Conservation (phyloP, 164 flowering plant genomes). For the Stephania yunnanensis region DNA sequence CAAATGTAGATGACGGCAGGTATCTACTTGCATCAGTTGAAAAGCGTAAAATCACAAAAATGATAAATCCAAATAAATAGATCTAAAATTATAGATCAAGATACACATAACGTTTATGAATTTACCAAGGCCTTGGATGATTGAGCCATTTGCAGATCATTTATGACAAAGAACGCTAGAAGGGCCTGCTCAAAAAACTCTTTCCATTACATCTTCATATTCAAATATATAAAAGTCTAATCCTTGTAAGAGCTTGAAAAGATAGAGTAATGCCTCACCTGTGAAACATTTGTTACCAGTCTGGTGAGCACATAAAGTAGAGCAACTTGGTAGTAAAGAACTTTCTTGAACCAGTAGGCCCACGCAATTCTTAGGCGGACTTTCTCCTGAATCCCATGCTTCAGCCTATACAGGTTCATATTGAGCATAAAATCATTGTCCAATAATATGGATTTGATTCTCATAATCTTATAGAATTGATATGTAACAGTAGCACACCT, state of each 20-base stretch:
- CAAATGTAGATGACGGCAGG: constrained; percentile 86
- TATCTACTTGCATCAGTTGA: constrained; percentile 37
- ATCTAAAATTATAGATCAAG: background rate
- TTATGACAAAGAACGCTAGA: constrained; percentile 80
- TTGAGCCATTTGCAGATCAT: constrained; percentile 75
- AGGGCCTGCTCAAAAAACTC: constrained; percentile 52
- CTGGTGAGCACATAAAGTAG: constrained; percentile 75
- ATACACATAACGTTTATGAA: constrained; percentile 3
- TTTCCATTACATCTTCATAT: background rate
- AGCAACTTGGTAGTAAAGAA: constrained; percentile 87
- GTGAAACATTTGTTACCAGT: constrained; percentile 80
- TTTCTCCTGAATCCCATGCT: constrained; percentile 30
- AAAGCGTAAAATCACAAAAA: constrained; percentile 10
- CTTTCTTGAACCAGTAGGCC: constrained; percentile 80
- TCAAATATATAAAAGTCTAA: background rate
- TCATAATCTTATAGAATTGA: background rate
- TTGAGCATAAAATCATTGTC: background rate
- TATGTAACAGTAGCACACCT: constrained; percentile 35
- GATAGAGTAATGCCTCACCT: constrained; percentile 35
- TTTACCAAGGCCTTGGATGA: constrained; percentile 87
- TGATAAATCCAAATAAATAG: background rate
- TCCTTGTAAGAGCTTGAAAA: background rate
- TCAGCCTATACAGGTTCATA: constrained; percentile 35
- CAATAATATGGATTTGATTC: background rate
- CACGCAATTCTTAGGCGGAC: constrained; percentile 54